These are phyloP conservation scores for Colletotrichum gloeosporioides DNA, from an alignment of 2,329 filamentous ascomycete genomes.

Conservation along the genomic window DNA sequence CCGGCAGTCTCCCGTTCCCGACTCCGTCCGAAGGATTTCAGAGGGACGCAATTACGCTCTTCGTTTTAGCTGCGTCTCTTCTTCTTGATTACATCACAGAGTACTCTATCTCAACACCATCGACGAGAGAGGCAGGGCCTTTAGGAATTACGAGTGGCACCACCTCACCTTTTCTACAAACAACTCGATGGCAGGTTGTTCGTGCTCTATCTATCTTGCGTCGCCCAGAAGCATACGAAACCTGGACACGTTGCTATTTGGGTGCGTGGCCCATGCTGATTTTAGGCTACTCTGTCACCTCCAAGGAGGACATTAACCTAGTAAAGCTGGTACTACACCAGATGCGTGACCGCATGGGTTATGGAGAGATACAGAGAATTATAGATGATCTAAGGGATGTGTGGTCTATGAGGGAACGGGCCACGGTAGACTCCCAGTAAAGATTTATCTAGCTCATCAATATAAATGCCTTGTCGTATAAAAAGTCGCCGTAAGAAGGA, in stretches of 20 bases:
- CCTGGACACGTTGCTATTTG: background rate
- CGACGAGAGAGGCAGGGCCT: background rate
- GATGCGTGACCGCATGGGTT: background rate
- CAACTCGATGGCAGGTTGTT: background rate
- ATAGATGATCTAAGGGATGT: background rate
- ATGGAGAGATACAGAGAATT: background rate
- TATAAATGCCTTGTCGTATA: background rate
- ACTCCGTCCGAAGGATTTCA: background rate
- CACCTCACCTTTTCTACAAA: too few relatives aligned
- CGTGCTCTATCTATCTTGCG: background rate
- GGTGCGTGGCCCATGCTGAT: background rate
- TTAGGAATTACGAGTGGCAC: background rate
- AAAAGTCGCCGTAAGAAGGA: background rate
- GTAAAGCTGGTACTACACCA: background rate
- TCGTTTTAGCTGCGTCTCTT: background rate
- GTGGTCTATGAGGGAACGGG: background rate
- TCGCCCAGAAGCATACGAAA: background rate
- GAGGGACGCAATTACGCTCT: background rate
- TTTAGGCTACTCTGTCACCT: background rate
- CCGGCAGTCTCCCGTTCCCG: fast-evolving
- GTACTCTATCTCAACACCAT: background rate
- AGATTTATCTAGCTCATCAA: background rate
- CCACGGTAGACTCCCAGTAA: background rate
- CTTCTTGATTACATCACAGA: background rate
- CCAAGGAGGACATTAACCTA: background rate